Evolutionary conservation across 345 rosid species (phyloP).

Genomic region (Citrus hindsii): DNA sequence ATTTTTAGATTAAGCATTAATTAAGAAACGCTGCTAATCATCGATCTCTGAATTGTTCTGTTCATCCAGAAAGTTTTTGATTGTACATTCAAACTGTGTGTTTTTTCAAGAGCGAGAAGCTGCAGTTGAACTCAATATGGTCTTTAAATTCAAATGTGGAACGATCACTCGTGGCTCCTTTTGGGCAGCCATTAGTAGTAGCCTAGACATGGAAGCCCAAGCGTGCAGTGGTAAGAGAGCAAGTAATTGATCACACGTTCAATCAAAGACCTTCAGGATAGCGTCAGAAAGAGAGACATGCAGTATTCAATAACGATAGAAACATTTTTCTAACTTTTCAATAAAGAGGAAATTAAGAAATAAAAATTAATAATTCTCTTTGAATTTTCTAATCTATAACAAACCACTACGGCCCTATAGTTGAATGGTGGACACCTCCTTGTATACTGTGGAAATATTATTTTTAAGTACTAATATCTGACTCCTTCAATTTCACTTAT

Average conservation of each 20-base stretch:
- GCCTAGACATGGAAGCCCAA: not conserved
- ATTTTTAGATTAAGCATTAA: too few relatives aligned
- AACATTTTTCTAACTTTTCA: not conserved
- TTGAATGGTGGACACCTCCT: too few relatives aligned
- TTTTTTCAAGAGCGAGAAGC: not conserved
- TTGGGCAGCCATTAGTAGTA: too few relatives aligned
- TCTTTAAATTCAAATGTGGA: too few relatives aligned
- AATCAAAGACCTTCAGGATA: not conserved
- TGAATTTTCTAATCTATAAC: too few relatives aligned
- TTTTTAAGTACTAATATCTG: too few relatives aligned
- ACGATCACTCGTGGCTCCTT: not conserved
- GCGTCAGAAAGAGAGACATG: not conserved
- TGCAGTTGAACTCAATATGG: too few relatives aligned
- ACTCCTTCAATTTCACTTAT: too few relatives aligned
- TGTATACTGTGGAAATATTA: too few relatives aligned
- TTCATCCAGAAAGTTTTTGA: not conserved
- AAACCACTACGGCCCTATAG: rapidly evolving
- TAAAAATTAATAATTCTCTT: too few relatives aligned
- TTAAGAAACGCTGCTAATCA: not conserved
- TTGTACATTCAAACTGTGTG: not conserved
- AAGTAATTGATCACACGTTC: not conserved
- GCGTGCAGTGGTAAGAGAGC: not conserved
- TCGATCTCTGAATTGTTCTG: not conserved
- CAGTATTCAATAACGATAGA: not conserved
- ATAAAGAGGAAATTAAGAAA: too few relatives aligned